Evolutionary conservation across 441 rosid genomes (phyloP).

Genomic region (Syzygium malaccense): DNA sequence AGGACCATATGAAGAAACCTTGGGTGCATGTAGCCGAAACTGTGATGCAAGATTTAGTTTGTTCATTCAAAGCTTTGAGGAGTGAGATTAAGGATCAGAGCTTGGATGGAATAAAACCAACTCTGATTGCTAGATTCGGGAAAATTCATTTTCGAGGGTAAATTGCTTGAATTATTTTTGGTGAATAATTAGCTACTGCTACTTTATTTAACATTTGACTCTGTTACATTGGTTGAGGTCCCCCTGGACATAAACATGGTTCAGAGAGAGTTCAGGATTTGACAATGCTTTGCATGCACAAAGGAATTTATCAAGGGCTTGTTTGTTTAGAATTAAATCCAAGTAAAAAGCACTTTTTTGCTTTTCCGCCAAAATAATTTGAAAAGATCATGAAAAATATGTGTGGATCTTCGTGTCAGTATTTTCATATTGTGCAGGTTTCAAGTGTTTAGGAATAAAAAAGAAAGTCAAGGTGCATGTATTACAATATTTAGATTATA

Average conservation of each 20-base stretch:
- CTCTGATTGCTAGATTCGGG: background rate
- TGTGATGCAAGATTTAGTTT: background rate
- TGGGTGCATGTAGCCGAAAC: background rate
- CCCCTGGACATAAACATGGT: slow-evolving; percentile 4
- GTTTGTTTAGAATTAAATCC: background rate
- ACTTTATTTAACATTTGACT: background rate
- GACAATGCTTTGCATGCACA: background rate
- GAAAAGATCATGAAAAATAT: background rate
- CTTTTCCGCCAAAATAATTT: background rate
- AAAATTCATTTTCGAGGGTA: background rate
- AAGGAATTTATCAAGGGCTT: background rate
- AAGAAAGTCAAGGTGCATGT: background rate
- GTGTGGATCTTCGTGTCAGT: background rate
- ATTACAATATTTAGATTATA: background rate
- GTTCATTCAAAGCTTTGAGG: background rate
- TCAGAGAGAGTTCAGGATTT: background rate
- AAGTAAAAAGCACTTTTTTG: background rate
- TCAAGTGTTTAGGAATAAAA: background rate
- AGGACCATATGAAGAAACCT: background rate
- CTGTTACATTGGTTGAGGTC: background rate
- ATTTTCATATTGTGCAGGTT: background rate
- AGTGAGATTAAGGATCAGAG: background rate
- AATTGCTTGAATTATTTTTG: background rate
- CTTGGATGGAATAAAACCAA: background rate
- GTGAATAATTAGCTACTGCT: background rate